A percentile compares a stretch with the other conserved stretches of the same genome.
phyloP scores from a whole-genome alignment of 208 protist species.

The Leishmania braziliensis region DNA sequence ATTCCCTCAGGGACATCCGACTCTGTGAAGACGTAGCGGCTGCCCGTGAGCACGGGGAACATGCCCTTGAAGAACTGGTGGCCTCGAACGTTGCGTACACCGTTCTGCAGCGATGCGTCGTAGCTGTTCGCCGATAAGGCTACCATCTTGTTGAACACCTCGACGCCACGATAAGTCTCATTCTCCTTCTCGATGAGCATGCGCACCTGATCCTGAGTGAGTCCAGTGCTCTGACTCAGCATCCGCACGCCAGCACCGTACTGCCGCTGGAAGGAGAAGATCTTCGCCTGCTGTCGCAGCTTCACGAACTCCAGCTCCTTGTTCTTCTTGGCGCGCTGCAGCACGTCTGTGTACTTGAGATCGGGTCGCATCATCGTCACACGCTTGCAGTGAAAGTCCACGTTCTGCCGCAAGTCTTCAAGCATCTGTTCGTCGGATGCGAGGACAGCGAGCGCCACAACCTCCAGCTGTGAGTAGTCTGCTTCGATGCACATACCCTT shows the following conservation, averaged over 20 bases:
- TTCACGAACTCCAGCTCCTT: constrained; percentile 94
- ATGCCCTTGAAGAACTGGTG: constrained; percentile 93
- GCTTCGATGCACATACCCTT: constrained; percentile 92
- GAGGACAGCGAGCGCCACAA: constrained; percentile 90
- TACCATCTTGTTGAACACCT: constrained; percentile 92
- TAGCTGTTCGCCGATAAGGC: constrained; percentile 89
- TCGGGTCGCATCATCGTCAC: constrained; percentile 93
- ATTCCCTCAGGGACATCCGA: constrained; percentile 85
- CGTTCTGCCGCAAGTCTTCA: constrained; percentile 86
- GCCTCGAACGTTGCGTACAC: constrained; percentile 80
- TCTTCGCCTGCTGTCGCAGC: constrained; percentile 92
- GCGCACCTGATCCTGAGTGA: constrained; percentile 91
- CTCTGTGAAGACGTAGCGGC: constrained; percentile 91
- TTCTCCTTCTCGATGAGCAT: constrained; percentile 92
- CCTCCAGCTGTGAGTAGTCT: constrained; percentile 94
- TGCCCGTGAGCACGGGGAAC: constrained; percentile 91
- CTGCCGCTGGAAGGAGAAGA: constrained; percentile 94
- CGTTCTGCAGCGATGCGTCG: constrained; percentile 87
- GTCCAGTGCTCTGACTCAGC: constrained; percentile 91
- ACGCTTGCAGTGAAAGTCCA: constrained; percentile 95
- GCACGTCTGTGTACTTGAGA: constrained; percentile 90
- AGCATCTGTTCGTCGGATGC: constrained; percentile 90
- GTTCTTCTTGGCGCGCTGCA: constrained; percentile 89
- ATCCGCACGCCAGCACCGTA: constrained; percentile 93
- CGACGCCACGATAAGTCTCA: constrained; percentile 86